Evolutionary conservation across 208 protist genomes (phyloP).

Genomic region (Leishmania guyanensis): DNA sequence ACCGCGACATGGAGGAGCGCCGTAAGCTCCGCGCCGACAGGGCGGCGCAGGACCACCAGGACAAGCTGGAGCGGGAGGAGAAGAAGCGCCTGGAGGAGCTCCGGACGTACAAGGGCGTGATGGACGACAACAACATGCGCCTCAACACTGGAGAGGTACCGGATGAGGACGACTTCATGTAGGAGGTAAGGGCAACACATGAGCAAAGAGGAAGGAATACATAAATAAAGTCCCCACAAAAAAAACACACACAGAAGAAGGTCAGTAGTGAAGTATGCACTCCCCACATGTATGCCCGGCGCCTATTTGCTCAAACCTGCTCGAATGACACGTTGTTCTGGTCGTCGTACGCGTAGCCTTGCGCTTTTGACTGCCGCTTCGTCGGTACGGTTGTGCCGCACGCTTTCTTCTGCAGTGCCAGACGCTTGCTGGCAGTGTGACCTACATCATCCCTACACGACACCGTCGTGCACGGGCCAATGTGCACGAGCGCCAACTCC

Average conservation of each 20-base stretch:
- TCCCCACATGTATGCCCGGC: neutral
- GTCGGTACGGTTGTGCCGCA: neutral
- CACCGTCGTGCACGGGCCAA: neutral
- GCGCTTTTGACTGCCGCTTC: neutral
- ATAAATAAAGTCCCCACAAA: neutral
- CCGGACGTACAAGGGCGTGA: slow-evolving; percentile 81
- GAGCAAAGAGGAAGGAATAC: neutral
- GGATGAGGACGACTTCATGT: slow-evolving; percentile 96
- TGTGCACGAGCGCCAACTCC: neutral
- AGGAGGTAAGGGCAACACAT: slow-evolving; percentile 15
- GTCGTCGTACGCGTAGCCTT: neutral
- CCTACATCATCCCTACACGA: neutral
- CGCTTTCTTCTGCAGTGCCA: neutral
- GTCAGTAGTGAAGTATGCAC: neutral
- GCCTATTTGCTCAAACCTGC: neutral
- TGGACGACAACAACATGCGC: slow-evolving; percentile 85
- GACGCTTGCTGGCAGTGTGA: neutral
- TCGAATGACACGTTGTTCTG: neutral
- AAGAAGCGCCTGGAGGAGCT: slow-evolving; percentile 77
- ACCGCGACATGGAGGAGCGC: slow-evolving; percentile 74
- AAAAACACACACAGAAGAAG: neutral
- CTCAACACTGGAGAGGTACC: slow-evolving; percentile 77
- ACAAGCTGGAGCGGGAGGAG: slow-evolving; percentile 77
- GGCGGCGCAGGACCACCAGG: slow-evolving; percentile 51
- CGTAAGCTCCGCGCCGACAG: slow-evolving; percentile 44